Evolutionary conservation across 176 grass and related monocot genomes (phyloP).

Genomic region (Aegilops tauschii): DNA sequence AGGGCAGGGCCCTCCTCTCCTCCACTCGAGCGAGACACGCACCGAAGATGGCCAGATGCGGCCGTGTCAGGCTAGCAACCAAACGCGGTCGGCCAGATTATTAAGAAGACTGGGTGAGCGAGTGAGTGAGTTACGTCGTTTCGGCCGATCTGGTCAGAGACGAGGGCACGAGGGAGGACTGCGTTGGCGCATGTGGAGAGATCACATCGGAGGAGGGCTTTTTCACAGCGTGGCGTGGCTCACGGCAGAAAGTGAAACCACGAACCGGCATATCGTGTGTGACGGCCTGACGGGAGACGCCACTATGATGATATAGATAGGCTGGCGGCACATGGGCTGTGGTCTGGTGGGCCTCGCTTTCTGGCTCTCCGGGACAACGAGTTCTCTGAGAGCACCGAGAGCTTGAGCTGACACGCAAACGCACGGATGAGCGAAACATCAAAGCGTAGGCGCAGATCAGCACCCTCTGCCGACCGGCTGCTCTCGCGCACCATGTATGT

Average conservation of each 20-base stretch:
- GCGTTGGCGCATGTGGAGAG: background rate
- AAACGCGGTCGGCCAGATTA: background rate
- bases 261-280: background rate
- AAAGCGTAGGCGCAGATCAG: no score
- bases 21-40: background rate
- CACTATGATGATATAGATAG: no score
- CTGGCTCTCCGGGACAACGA: no score
- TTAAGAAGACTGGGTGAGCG: background rate
- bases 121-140: background rate
- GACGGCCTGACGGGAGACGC: background rate
- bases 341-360: background rate
- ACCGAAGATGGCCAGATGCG: background rate
- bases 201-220: background rate
- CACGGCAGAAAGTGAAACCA: background rate
- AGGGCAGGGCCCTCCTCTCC: background rate
- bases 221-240: background rate
- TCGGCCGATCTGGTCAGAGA: background rate
- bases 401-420: no score
- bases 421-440: no score
- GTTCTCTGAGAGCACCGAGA: no score
- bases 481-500: no score
- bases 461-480: no score
- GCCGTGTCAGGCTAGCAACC: constrained; percentile 13
- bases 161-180: background rate
- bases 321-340: background rate